Base-by-base conservation (phyloP, 768 basidiomycete species). In the Dentipellis sp. region DNA sequence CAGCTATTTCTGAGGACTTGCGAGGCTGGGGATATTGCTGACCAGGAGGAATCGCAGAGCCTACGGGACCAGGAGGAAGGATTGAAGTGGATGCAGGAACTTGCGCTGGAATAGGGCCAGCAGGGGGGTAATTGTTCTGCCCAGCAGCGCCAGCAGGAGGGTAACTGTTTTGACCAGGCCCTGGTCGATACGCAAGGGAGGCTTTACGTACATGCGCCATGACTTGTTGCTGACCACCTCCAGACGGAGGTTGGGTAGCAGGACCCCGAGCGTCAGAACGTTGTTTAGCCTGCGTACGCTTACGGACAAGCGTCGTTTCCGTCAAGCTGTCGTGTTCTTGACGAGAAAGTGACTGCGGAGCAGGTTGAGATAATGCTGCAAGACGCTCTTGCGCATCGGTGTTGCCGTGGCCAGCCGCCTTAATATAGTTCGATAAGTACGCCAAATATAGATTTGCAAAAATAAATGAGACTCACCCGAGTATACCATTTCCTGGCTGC, bases 361-460 rank as follows among this genome's bases (percentile, higher is more conserved):
- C 68, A 0, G 84, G 77, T 39, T 79, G 75, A 0, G 78, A 76
- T 10, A 97, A 75, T 0, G 88, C 94, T 0, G 69, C 66, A 34
- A 97, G 74, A 1, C 94, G 84, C 16, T 84, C 82, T 2, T 69
- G 64, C 0, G 95, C 95, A 63, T 98, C 95, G 1, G 75, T 59
- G 65, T 95, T 95, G 1, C 86, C 87, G 54, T 91, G 84, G 19
- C 81, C 74, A 17, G 82, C 73, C 0, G 94, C 94, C 83, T 91
- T 65, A 10, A 23, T 19, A 47, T 3, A 49, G 40, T 19, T 50
- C 19, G 14, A 29, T 53, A 23, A 57, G 21, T 17, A 10, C 16
- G 39, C n/a, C 52, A 23, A 50, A 52, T 45, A 36, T 8, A 21
- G 19, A 55, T 11, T 11, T 36, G 6, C 29, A 55, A 29, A 46